phyloP scores from a whole-genome alignment of 371 early-diverging fungal genomes.

The Lichtheimia ramosa region DNA sequence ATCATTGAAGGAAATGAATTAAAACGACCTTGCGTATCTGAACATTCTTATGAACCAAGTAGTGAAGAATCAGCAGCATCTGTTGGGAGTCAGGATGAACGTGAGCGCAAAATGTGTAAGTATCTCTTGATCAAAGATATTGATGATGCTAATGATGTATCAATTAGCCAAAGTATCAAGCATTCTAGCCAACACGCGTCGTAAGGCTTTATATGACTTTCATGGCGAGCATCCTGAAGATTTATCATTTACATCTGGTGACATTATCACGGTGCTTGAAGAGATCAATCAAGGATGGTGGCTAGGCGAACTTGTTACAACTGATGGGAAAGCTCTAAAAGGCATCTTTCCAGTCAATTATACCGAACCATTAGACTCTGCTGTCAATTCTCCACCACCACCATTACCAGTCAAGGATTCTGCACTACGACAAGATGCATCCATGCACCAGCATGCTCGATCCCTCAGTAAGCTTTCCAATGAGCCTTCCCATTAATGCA shows the following conservation, averaged over 20 bases:
- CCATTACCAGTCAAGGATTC: constrained; percentile 3
- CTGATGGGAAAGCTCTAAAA: constrained; percentile 26
- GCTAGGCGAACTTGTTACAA: constrained; percentile 77
- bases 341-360: constrained; percentile 87
- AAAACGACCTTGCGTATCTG: no score
- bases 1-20: no score
- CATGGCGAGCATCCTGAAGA: constrained; percentile 24
- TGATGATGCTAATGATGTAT: no score
- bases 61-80: no score
- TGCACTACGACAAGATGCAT: constrained; percentile 12
- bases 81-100: no score
- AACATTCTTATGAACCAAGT: no score
- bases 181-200: constrained; percentile 9
- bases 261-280: constrained; percentile 58
- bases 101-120: no score
- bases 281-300: constrained; percentile 78
- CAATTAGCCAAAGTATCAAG: no score
- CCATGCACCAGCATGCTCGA: neutral
- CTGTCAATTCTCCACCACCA: neutral
- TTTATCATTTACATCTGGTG: constrained; percentile 15
- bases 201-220: constrained; percentile 35
- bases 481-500: neutral
- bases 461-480: neutral
- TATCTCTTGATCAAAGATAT: no score
- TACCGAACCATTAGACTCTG: constrained; percentile 41